Evolutionary conservation across 306 rosid genomes (phyloP), one percentile per base, ranked within the genome.

Genomic region (Elaeagnus macrophylla): DNA sequence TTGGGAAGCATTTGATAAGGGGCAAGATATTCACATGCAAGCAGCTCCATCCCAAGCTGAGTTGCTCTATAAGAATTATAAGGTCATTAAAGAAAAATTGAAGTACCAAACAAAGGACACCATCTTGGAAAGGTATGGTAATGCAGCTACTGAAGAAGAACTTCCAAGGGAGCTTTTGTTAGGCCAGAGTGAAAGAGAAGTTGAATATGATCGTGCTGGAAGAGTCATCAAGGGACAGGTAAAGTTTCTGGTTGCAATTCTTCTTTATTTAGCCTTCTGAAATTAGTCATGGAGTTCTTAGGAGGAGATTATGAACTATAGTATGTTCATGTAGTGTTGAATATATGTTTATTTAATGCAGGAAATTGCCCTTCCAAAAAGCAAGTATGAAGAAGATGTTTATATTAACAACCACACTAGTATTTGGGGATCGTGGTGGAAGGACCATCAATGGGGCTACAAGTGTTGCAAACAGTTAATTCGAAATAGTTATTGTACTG

Each of bases 391-490:
- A 50, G 89, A 85, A 69, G 82, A 79, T 60, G 58, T 74, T n/a
- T 79, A 61, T 52, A 68, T 67, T 17, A 79, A 79, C 61, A 85
- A 85, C 65, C 89, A 85, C 63, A 79, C 80, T 4, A 56, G 69
- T 15, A 82, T 85, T 8, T 85, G 86, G 89, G 94, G 86, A 12
- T 84, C 89, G 0, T 81, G 94, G 94, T 81, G 94, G 94, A 84
- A 73, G 75, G 94, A 81, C 58, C 83, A 81, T 55, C 88, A 81
- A n/a, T 84, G 94, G 88, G 94, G 85, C 38, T 84, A 78, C 56
- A 81, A 71, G 50, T 81, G 89, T 47, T 81, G 89, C 14, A 77
- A 75, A 67, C 89, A 81, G 47, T 67, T 79, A 0, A 62, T 74
- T 38, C 62, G 79, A 3, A 85, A 77, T 50, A 81, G 94, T 61